These are phyloP conservation scores for Tylopilus sp. DNA, from an alignment of 768 basidiomycete species.

Conservation along the genomic window DNA sequence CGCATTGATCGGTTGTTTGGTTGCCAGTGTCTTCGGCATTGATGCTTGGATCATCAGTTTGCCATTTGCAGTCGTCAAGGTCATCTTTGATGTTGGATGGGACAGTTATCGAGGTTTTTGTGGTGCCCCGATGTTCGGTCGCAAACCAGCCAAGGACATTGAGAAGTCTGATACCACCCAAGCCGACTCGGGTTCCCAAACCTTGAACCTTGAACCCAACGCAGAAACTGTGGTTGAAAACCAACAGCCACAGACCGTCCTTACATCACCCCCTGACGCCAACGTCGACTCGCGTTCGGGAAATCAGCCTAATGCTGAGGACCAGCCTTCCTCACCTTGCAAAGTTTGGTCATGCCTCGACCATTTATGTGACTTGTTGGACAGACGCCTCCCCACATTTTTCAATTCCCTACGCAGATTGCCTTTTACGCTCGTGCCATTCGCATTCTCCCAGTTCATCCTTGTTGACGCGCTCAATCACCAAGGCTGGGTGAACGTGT, in stretches of 20 bases:
- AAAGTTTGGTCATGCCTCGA: not conserved
- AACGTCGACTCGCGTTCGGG: too few species aligned
- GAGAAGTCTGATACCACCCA: too few species aligned
- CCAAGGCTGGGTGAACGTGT: constrained; percentile 86
- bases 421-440: constrained; percentile 81
- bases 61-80: constrained; percentile 73
- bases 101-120: constrained; percentile 46
- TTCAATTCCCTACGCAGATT: constrained; percentile 61
- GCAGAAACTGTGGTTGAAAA: too few species aligned
- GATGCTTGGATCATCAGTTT: constrained; percentile 84
- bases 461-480: constrained; percentile 78
- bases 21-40: constrained; percentile 71
- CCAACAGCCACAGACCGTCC: too few species aligned
- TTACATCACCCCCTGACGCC: too few species aligned
- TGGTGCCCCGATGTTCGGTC: constrained; percentile 19
- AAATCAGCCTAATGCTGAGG: not conserved
- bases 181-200: too few species aligned
- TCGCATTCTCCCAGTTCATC: constrained; percentile 85
- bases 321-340: too few species aligned
- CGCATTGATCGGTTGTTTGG: constrained; percentile 72
- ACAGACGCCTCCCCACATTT: constrained; percentile 63
- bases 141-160: not conserved
- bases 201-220: too few species aligned
- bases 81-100: constrained; percentile 62
- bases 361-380: constrained; percentile 9